Percentiles rank a stretch among this genome's conserved stretches.
These are phyloP conservation scores for Teratosphaeria nubilosa DNA, from an alignment of 2,329 filamentous ascomycete genomes.

Conservation along the genomic window DNA sequence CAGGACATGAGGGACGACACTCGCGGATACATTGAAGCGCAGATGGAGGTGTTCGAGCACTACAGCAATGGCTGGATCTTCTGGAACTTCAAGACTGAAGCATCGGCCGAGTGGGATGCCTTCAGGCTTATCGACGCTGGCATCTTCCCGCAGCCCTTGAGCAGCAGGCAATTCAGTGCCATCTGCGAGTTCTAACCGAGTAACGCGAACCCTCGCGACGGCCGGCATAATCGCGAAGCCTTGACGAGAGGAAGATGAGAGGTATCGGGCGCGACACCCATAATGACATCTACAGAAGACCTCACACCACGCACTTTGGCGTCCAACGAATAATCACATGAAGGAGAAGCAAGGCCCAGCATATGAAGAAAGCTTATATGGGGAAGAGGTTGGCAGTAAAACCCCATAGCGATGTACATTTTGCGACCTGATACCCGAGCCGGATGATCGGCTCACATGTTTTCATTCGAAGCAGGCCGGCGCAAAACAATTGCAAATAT, in stretches of 20 bases:
- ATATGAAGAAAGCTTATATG: too few relatives aligned
- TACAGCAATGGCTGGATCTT: slow-evolving; percentile 46
- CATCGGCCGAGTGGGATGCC: slow-evolving; percentile 42
- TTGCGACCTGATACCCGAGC: not conserved
- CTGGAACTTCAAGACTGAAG: slow-evolving; percentile 50
- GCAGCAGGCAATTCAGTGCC: slow-evolving; percentile 16
- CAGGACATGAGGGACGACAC: slow-evolving; percentile 36
- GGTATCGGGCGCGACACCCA: too few relatives aligned
- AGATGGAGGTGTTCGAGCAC: slow-evolving; percentile 43
- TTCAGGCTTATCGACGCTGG: slow-evolving; percentile 40
- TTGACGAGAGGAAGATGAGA: too few relatives aligned
- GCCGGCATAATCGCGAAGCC: too few relatives aligned
- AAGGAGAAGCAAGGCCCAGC: too few relatives aligned
- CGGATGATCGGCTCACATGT: not conserved
- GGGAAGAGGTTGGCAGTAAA: not conserved
- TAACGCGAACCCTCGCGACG: not conserved
- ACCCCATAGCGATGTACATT: not conserved
- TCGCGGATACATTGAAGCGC: slow-evolving; percentile 44
- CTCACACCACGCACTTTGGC: not conserved
- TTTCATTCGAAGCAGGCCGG: not conserved
- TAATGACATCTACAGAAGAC: too few relatives aligned
- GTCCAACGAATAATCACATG: not conserved
- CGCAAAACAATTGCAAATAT: not conserved
- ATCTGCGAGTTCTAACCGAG: slow-evolving; percentile 16
- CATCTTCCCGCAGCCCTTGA: slow-evolving; percentile 40